Evolutionary conservation across 192 early-diverging fungal species (phyloP), one percentile per base, ranked within the genome.

Genomic region (Podila epigama): DNA sequence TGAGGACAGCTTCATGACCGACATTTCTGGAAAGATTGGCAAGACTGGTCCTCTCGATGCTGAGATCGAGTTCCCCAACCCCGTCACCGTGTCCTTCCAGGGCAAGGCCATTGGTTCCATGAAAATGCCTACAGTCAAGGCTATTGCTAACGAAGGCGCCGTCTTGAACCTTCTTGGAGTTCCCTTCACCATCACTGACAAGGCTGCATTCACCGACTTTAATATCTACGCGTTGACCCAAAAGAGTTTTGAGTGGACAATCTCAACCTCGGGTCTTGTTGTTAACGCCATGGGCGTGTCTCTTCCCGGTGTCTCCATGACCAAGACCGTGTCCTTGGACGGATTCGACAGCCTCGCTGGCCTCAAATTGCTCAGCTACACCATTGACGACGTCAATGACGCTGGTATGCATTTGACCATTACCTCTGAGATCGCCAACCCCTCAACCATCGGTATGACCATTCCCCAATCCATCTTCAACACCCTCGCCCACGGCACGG

Each of bases 1-100:
- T 27, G 65, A 82, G 4, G 42, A 40, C 57, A 60, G 58, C 4
- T 75, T 78, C 63, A 57, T 35, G 9, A 79, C 80, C 22, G 66
- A 75, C 50, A 78, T 85, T 66, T 62, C 56, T 53, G 83, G 83
- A 33, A 18, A 48, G n/a, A 83, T 87, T 34, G 66, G 65, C 16
- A 42, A 66, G 9, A 82, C 86, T 25, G 86, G 86, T 78, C 84
- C 84, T 11, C 51, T 87, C 40, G 66, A 67, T 42, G 86, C 86
- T 53, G 35, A 39, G 1, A 85, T 87, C 64, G 7, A 40, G 31
- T 82, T 87, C 66, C 79, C 81, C 58, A 60, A 51, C 35, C 81
- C 81, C 41, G 58, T 83, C 42, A 68, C 55, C 29, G 58, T 86
- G 37, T 35, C 62, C 15, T 86, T 65, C 68, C 48, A 83, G 13